A percentile compares a stretch with the other conserved stretches of the same genome.
Conservation (phyloP, 2,329 filamentous ascomycete species). For the Bipolaris sorokiniana region DNA sequence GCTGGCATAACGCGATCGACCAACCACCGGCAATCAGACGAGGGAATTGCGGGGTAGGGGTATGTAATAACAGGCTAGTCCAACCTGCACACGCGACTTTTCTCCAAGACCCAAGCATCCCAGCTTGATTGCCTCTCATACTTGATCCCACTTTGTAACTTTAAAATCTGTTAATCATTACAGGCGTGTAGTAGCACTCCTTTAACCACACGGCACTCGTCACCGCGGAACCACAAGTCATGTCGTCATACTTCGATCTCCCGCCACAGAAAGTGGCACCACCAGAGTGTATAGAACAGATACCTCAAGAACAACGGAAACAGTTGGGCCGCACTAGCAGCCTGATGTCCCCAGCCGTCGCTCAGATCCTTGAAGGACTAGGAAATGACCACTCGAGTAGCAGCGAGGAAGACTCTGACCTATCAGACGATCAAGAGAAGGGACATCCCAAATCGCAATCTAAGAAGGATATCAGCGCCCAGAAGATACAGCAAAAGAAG, state of each 20-base stretch:
- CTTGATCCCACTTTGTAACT: slow-evolving; percentile 12
- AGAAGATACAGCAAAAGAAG: slow-evolving; percentile 16
- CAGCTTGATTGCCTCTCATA: slow-evolving; percentile 20
- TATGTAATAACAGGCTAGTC: slow-evolving; percentile 11
- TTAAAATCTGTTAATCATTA: slow-evolving; percentile 14
- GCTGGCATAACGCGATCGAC: slow-evolving; percentile 5
- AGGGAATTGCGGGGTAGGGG: slow-evolving; percentile 15
- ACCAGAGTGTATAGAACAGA: slow-evolving; percentile 16
- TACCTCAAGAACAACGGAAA: slow-evolving; percentile 24
- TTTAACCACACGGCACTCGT: background rate
- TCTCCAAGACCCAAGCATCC: slow-evolving; percentile 10
- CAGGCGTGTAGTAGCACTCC: background rate
- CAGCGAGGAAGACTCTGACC: slow-evolving; percentile 26
- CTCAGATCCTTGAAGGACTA: slow-evolving; percentile 38
- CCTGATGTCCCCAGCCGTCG: slow-evolving; percentile 40
- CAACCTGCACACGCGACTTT: slow-evolving; percentile 1
- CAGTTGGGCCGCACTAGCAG: slow-evolving; percentile 24
- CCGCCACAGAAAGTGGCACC: slow-evolving; percentile 27
- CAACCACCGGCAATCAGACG: slow-evolving; percentile 6
- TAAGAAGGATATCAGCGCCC: slow-evolving; percentile 15
- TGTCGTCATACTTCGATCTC: slow-evolving; percentile 48
- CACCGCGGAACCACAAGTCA: slow-evolving; percentile 13
- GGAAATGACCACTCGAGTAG: slow-evolving; percentile 34
- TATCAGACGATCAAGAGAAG: slow-evolving; percentile 20
- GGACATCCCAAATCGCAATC: slow-evolving; percentile 1